Conservation (phyloP, 768 basidiomycete genomes). For the Pleurotus ostreatus region DNA sequence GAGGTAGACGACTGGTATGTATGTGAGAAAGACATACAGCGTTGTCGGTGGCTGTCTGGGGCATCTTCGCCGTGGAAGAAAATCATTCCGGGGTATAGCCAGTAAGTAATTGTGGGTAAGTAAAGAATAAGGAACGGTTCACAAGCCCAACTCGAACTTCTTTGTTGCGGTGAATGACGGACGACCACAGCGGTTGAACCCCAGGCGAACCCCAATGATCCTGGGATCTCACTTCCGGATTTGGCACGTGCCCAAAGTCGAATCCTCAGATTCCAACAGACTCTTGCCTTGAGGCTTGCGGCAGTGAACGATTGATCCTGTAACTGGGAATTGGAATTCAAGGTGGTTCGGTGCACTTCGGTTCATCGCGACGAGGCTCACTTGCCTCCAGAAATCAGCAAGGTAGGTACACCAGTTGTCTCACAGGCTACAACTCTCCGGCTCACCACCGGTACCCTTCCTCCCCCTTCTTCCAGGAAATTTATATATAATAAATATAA, state of each 20-base stretch:
- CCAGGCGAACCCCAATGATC: neutral
- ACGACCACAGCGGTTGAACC: neutral
- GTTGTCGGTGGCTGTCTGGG: neutral
- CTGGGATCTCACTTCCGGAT: neutral
- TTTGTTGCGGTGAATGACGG: neutral
- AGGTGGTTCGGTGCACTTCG: slow-evolving; percentile 7
- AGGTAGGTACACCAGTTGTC: too few relatives aligned
- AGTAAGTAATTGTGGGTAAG: neutral
- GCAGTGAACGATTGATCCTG: neutral
- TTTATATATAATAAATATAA: neutral
- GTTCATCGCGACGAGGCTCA: neutral
- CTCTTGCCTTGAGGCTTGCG: neutral
- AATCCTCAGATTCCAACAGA: too few relatives aligned
- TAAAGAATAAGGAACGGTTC: neutral
- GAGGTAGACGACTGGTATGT: neutral
- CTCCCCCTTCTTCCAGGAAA: too few relatives aligned
- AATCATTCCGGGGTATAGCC: neutral
- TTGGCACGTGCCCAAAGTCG: neutral
- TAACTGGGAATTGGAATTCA: neutral
- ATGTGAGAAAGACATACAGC: neutral
- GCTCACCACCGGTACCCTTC: too few relatives aligned
- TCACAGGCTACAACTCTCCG: too few relatives aligned
- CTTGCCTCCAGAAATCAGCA: neutral
- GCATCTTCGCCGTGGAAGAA: neutral
- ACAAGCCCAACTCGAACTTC: neutral